Base-by-base conservation (phyloP, 2,329 filamentous ascomycete genomes). In the Aureobasidium sp. region DNA sequence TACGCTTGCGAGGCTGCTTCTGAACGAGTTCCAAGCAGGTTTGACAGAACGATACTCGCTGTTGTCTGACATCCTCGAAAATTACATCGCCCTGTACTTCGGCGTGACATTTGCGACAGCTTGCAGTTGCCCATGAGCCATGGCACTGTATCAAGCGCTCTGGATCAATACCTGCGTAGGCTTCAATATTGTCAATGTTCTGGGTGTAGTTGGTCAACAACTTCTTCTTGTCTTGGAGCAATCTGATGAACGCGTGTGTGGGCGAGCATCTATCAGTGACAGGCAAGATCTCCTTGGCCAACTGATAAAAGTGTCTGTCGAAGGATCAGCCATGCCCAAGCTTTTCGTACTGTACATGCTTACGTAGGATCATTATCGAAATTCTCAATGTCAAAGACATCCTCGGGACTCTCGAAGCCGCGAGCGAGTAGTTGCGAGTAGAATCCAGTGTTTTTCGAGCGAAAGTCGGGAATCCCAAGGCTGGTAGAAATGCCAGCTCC, bases 131-230 rank as follows among this genome's bases (percentile, higher is more conserved):
- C 72, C 96, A 97, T 6, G 89, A 95, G 56, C 93, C 93, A 66
- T 98, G 93, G 67, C 93, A 97, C 70, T 98, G 91, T 24, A 98
- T 85, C 16, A 97, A 78, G 65, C 93, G 95, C 29, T 88, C 84
- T 1, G 81, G 78, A 19, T 76, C 71, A 56, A 98, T 88, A 19
- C 93, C 93, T 0, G 91, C 91, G 63, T 87, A 84, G 57, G 84
- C 80, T 69, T 98, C 91, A 48, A 96, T 63, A 62, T 96, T 96
- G 74, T 98, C 93, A 64, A 98, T 97, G 69, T 98, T 98, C 68
- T 98, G 93, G 0, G 93, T 95, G 73, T 96, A 98, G 71, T 97
- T 96, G 37, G 90, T 97, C 56, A 96, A 79, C 6, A 98, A 79
- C 69, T 95, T 95, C 59, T 81, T 83, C 68, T 90, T 86, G 61